Evolutionary conservation across 208 protist genomes (phyloP), one percentile per base, ranked within the genome.

Genomic region (Naegleria gruberi): DNA sequence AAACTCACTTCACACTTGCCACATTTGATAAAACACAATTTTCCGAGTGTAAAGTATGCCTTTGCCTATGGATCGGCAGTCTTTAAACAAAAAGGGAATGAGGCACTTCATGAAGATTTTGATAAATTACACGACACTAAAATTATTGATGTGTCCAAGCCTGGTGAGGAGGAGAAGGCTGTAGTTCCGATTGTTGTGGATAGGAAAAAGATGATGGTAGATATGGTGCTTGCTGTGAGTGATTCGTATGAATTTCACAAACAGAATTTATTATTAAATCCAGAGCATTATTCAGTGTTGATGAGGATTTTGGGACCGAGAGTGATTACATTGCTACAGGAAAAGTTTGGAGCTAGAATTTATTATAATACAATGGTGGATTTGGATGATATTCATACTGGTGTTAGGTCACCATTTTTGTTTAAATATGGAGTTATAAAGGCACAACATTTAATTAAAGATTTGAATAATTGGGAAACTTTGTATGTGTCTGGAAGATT

Each of bases 31-130:
- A 12, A n/a, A 37, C 34, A 12, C 17, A 77, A 87, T 65, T 87
- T 87, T 65, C 83, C 83, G 10, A 19, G 7, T 34, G 26, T 87
- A 19, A 37, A 30, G 17, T 41, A 73, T 65, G 83, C 83, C 1
- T 90, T 90, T 74, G 88, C 88, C 0, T 90, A 90, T 74, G 88
- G 88, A 5, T 90, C 88, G 12, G 46, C 46, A 34, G 88, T 90
- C 7, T 90, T 90, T 34, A 74, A 51, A 34, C 88, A 90, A 81
- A 47, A 47, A 47, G 73, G 51, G n/a, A 86, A 90, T 81, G 73
- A 86, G 34, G n/a, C 26, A 77, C 34, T 55, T 1, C 17, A 65
- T 37, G 83, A 73, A 34, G 30, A 65, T 65, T 65, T 65, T 65
- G 51, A 65, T 23, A 65, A 65, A 23, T 30, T 65, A 19, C n/a